These are phyloP conservation scores for Colletotrichum abscissum DNA, from an alignment of 2,329 filamentous ascomycete species.

Conservation along the genomic window DNA sequence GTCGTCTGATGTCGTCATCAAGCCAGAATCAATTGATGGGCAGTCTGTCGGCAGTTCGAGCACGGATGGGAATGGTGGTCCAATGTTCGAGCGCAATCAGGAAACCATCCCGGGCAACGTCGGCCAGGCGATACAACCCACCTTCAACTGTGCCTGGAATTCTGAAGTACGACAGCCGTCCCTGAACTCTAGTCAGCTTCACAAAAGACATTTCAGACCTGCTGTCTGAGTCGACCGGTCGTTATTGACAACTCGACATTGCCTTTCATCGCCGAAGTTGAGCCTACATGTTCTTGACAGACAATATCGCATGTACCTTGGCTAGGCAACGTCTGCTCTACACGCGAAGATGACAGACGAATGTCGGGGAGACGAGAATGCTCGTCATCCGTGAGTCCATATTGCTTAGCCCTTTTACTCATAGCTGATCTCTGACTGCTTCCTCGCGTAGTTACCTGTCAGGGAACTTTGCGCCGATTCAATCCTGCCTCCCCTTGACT, in stretches of 20 bases:
- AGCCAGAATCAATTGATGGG: neutral
- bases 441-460: conserved; percentile 59
- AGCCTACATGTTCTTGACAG: neutral
- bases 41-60: neutral
- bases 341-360: neutral
- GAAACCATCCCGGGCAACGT: conserved; percentile 4
- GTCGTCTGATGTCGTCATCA: conserved; percentile 27
- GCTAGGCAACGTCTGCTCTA: neutral
- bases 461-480: conserved; percentile 78
- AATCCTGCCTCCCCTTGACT: conserved; percentile 64
- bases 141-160: neutral
- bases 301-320: neutral
- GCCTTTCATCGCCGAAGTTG: neutral
- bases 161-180: neutral
- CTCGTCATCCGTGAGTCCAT: conserved; percentile 24
- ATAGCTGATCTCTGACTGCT: neutral
- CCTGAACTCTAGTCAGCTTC: neutral
- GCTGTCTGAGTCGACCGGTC: neutral
- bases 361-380: neutral
- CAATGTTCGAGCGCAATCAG: neutral
- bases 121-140: neutral
- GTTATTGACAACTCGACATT: neutral
- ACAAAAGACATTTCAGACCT: neutral
- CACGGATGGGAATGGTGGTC: neutral
- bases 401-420: neutral